Percentiles rank a stretch among this genome's conserved stretches.
phyloP scores from a whole-genome alignment of 495 filamentous ascomycete species.

The Xylaria curta region DNA sequence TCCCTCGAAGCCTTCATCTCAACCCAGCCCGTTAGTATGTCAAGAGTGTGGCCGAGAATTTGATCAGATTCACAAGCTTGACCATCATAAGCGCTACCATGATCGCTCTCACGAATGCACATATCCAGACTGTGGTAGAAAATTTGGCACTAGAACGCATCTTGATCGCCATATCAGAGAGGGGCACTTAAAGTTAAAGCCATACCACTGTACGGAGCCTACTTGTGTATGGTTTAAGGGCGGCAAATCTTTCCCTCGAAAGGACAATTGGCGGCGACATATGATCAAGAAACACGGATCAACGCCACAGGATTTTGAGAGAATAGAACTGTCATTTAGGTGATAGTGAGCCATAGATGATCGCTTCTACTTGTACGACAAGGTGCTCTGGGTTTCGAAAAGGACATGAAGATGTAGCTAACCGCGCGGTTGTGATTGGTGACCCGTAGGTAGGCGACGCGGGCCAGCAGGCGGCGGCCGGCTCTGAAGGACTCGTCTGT shows the following conservation, averaged over 20 bases:
- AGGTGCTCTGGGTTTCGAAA: background rate
- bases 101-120: constrained; percentile 53
- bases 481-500: too few relatives aligned
- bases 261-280: constrained; percentile 60
- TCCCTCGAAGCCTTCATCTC: constrained; percentile 36
- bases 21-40: constrained; percentile 44
- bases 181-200: constrained; percentile 54
- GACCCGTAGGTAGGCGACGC: too few relatives aligned
- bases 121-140: constrained; percentile 48
- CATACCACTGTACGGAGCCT: constrained; percentile 52
- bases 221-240: constrained; percentile 56
- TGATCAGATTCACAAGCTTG: constrained; percentile 55
- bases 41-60: constrained; percentile 52
- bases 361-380: constrained; percentile 18
- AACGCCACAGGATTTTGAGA: constrained; percentile 34
- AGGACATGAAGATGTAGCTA: constrained; percentile 10
- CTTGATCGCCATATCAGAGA: constrained; percentile 60
- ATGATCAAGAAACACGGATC: constrained; percentile 56
- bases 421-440: too few relatives aligned
- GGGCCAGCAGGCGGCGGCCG: too few relatives aligned
- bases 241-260: constrained; percentile 57
- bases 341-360: background rate
- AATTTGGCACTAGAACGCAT: constrained; percentile 59
- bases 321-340: constrained; percentile 36
- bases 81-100: constrained; percentile 59